These are phyloP conservation scores for Handroanthus guayacan DNA, from an alignment of 257 asterid species.

Conservation along the genomic window DNA sequence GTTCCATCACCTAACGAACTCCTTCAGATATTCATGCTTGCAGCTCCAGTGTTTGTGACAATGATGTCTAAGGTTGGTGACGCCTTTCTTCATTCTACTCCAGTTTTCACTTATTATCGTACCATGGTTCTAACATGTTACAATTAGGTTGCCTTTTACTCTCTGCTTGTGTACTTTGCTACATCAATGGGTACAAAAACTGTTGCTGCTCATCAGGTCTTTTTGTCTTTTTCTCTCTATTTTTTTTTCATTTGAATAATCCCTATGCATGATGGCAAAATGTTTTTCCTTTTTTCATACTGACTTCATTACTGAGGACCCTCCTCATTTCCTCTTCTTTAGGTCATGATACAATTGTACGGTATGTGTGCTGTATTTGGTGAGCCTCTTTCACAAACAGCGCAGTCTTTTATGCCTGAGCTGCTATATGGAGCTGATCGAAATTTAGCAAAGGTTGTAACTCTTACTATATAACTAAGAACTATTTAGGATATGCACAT, in stretches of 20 bases:
- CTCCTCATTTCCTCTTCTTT: conserved; percentile 28
- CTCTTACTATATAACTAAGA: conserved; percentile 9
- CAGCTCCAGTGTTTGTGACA: conserved; percentile 93
- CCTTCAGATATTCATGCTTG: conserved; percentile 74
- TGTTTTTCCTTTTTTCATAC: conserved; percentile 1
- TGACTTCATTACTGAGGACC: conserved; percentile 18
- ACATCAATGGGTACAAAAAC: conserved; percentile 82
- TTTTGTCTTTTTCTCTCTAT: background rate
- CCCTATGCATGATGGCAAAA: conserved; percentile 20
- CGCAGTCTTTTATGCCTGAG: conserved; percentile 97
- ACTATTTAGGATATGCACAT: conserved; percentile 17
- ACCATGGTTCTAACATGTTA: conserved; percentile 38
- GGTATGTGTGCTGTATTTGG: conserved; percentile 87
- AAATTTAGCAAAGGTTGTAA: conserved; percentile 76
- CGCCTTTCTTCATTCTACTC: conserved; percentile 31
- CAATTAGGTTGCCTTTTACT: conserved; percentile 76
- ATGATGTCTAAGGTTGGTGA: conserved; percentile 90
- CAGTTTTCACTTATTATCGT: conserved; percentile 18
- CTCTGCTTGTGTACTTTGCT: conserved; percentile 91
- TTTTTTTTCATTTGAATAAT: conserved; percentile 13
- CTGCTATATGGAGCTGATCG: conserved; percentile 80
- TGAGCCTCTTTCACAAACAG: conserved; percentile 97
- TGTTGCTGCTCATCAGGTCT: conserved; percentile 95
- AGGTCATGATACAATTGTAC: conserved; percentile 95
- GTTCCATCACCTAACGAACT: conserved; percentile 75